Evolutionary conservation across 1,284 basidiomycete genomes (phyloP).

Genomic region (Puccinia polysora): DNA sequence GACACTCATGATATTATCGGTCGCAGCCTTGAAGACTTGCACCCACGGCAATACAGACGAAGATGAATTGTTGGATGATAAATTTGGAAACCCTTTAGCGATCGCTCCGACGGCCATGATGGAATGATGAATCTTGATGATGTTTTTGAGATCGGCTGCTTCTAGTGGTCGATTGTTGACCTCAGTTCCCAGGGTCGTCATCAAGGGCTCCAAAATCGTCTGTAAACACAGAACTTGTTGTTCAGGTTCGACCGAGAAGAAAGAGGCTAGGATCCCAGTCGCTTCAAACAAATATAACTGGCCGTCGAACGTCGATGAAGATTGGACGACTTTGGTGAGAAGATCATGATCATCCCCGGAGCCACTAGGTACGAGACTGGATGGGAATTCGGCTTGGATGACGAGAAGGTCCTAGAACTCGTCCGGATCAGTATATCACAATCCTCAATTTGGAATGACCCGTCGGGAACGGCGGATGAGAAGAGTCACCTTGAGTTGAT

Average conservation of each 20-base stretch:
- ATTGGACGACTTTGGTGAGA: conserved; percentile 72
- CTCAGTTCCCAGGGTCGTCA: conserved; percentile 69
- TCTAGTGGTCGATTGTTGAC: conserved; percentile 62
- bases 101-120: conserved; percentile 92
- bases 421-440: not conserved
- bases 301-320: conserved; percentile 72
- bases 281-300: conserved; percentile 96
- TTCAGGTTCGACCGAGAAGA: conserved; percentile 40
- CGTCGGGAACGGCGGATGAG: not conserved
- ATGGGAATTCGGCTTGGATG: conserved; percentile 56
- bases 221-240: conserved; percentile 47
- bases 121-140: conserved; percentile 87
- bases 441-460: not conserved
- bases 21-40: conserved; percentile 77
- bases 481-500: conserved; percentile 57
- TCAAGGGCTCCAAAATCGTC: conserved; percentile 73
- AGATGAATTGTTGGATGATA: conserved; percentile 62
- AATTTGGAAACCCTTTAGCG: conserved; percentile 85
- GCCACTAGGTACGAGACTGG: conserved; percentile 56
- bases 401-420: conserved; percentile 56
- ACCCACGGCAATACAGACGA: conserved; percentile 68
- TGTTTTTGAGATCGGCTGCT: conserved; percentile 62
- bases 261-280: conserved; percentile 73
- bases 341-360: conserved; percentile 50
- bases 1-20: conserved; percentile 81